These are phyloP conservation scores for Ehretia macrophylla DNA, from an alignment of 257 asterid species.

Conservation along the genomic window DNA sequence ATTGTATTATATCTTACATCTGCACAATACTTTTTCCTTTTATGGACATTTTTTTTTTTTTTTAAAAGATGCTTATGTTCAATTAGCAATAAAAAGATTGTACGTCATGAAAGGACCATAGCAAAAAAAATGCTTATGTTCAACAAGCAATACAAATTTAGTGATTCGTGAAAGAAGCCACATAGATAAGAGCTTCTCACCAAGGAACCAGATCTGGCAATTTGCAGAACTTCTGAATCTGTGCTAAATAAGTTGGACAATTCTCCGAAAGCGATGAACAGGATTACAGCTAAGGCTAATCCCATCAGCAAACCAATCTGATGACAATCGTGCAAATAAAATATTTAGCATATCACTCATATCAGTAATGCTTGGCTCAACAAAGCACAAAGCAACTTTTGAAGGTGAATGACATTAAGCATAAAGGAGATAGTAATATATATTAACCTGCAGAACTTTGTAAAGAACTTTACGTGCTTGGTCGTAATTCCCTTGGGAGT, in stretches of 20 bases:
- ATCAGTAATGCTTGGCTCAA: conserved; percentile 4
- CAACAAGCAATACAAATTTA: background rate
- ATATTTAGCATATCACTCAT: conserved; percentile 8
- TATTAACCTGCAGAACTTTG: conserved; percentile 77
- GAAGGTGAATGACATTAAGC: background rate
- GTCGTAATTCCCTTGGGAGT: conserved; percentile 73
- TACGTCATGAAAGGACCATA: no score
- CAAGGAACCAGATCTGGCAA: conserved; percentile 81
- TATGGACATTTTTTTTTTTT: no score
- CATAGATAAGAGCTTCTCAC: conserved; percentile 39
- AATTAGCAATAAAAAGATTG: no score
- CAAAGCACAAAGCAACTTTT: background rate
- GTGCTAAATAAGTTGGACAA: conserved; percentile 71
- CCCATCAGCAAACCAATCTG: conserved; percentile 76
- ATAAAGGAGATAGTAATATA: conserved; percentile 4
- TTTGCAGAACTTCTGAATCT: conserved; percentile 65
- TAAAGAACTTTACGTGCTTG: conserved; percentile 69
- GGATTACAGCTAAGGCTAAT: conserved; percentile 48
- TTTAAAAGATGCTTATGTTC: no score
- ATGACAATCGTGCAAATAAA: conserved; percentile 2
- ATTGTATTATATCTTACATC: no score
- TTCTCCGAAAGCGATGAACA: conserved; percentile 63
- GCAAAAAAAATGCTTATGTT: background rate
- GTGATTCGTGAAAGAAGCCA: background rate
- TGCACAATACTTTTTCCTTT: no score